These are phyloP conservation scores for Tetrahymena elliotti DNA, from an alignment of 73 alveolate genomes.

Conservation along the genomic window DNA sequence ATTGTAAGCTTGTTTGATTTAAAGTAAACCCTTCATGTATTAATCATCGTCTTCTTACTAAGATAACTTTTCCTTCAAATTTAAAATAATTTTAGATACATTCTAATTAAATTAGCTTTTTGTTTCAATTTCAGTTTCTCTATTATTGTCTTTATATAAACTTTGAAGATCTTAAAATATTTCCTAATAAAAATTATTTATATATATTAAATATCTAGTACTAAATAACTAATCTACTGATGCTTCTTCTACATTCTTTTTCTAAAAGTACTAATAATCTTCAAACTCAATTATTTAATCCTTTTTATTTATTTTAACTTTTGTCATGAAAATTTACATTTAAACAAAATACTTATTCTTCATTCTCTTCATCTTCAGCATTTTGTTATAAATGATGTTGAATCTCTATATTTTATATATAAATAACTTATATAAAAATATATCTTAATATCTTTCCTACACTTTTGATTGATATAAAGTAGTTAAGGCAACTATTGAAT, in stretches of 20 bases:
- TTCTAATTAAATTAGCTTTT: neutral
- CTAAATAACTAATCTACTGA: neutral
- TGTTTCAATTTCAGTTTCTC: neutral
- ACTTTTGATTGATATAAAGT: neutral
- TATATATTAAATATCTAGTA: too few species aligned
- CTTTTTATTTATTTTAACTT: neutral
- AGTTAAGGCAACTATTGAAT: neutral
- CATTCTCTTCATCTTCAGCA: neutral
- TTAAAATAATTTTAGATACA: neutral
- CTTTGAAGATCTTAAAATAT: neutral
- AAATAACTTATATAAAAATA: neutral
- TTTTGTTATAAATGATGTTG: neutral
- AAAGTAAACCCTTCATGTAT: neutral
- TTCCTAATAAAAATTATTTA: neutral
- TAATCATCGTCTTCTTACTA: neutral
- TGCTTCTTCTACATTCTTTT: neutral
- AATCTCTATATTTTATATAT: neutral
- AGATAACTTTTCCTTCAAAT: neutral
- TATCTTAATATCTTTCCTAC: neutral
- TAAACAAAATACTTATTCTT: neutral
- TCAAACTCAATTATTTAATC: neutral
- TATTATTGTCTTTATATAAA: neutral
- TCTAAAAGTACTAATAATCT: neutral
- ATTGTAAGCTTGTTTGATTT: neutral
- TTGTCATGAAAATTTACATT: neutral